These are phyloP conservation scores for Neofusicoccum kwambonambiense DNA, from an alignment of 2,329 filamentous ascomycete species.

Conservation along the genomic window DNA sequence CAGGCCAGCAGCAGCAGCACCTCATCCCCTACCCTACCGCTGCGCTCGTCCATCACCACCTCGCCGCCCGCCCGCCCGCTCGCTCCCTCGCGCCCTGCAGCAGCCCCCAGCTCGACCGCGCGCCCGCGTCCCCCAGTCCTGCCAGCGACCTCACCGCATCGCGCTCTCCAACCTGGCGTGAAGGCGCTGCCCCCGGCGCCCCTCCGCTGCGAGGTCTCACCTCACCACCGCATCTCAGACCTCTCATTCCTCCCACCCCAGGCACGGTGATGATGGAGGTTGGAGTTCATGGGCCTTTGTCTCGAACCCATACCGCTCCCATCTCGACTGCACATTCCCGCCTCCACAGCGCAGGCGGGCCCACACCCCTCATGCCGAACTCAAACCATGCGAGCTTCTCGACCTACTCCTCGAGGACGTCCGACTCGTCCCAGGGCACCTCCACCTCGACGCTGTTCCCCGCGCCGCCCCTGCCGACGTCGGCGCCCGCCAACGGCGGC, in stretches of 20 bases:
- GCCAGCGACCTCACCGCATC: constrained; percentile 9
- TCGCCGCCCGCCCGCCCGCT: constrained; percentile 8
- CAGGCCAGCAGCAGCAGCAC: constrained; percentile 17
- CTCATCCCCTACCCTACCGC: constrained; percentile 20
- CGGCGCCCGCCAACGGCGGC: constrained; percentile 50
- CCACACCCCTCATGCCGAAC: constrained; percentile 40
- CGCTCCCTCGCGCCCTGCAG: constrained; percentile 14
- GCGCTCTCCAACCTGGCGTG: constrained; percentile 14
- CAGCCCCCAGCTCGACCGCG: constrained; percentile 13
- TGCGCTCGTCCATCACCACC: constrained; percentile 18
- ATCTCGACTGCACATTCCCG: constrained; percentile 20
- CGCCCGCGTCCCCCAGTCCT: constrained; percentile 6
- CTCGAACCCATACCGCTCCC: constrained; percentile 27
- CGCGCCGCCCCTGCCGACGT: constrained; percentile 31
- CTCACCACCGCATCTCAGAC: constrained; percentile 14
- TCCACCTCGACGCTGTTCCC: constrained; percentile 46
- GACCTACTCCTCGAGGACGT: constrained; percentile 49
- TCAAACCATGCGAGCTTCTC: constrained; percentile 46
- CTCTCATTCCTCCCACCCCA: constrained; percentile 11
- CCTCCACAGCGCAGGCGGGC: constrained; percentile 27
- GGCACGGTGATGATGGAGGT: constrained; percentile 32
- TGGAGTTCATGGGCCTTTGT: constrained; percentile 30
- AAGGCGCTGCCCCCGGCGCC: constrained; percentile 17
- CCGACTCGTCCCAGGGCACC: constrained; percentile 49
- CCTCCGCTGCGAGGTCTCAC: constrained; percentile 19